Evolutionary conservation across 169 alveolate species (phyloP), one percentile per base, ranked within the genome.

Genomic region (Cryptosporidium viatorum): DNA sequence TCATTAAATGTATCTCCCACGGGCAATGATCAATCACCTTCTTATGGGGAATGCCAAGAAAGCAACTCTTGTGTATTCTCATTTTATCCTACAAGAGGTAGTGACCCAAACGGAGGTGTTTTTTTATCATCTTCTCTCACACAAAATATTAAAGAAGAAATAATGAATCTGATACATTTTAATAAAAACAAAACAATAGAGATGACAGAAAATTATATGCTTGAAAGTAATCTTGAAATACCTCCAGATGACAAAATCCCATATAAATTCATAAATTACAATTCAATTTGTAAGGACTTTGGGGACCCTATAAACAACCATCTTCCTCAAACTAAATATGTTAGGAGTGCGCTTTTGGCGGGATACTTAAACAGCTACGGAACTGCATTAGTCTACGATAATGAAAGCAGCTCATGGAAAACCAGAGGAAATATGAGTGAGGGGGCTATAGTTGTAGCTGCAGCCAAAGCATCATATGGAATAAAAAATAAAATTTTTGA

Each of bases 361-460:
- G 97, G 97, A 2, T 94, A 91, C 86, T 91, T 96, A 80, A 96
- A 96, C 92, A 94, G 97, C 23, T 91, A 95, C 52, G 95, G 94
- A 69, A 95, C 97, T 8, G 93, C 91, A 29, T 85, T 96, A 43
- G 91, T 71, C 21, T 74, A 85, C 58, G 96, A 93, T 85, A 62
- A 92, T 55, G 86, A 85, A 45, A 71, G 93, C 29, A 91, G 92
- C 6, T 86, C 86, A 39, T 94, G 95, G 95, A 65, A 71, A 18
- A 93, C 95, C 29, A 92, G 91, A 50, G 98, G 98, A 6, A 96
- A 95, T 91, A 96, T 96, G 98, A 94, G 97, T 51, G 98, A 96
- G 84, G 96, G 97, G 18, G 97, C 98, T 3, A 86, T 96, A 29
- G 95, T 96, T 41, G 97, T 95, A 12, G 97, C 96, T 1, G 97